Conservation (phyloP, 768 basidiomycete genomes). For the Tephrocybe rancida region DNA sequence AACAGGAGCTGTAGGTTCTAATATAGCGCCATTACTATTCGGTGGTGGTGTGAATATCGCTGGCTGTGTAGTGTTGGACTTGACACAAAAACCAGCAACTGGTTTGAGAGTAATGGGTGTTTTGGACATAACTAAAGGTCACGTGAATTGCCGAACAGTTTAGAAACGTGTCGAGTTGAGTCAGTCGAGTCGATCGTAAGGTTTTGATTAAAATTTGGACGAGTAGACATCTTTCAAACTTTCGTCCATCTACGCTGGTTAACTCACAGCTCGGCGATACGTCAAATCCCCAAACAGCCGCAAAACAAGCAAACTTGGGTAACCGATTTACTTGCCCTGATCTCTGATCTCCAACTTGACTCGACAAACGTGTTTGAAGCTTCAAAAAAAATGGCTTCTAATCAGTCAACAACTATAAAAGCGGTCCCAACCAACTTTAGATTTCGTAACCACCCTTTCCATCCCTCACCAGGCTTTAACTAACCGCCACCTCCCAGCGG, state of each 20-base stretch:
- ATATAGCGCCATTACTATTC: constrained; percentile 21
- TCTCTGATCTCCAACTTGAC: constrained; percentile 4
- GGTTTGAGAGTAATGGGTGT: constrained; percentile 50
- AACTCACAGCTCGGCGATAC: constrained; percentile 11
- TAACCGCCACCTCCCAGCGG: constrained; percentile 32
- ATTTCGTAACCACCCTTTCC: constrained; percentile 34
- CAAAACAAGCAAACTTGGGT: not conserved
- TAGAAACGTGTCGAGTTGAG: too few relatives aligned
- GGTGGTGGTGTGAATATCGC: constrained; percentile 32
- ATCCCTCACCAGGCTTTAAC: constrained; percentile 21
- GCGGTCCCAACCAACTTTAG: constrained; percentile 24
- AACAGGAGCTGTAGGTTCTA: constrained; percentile 29
- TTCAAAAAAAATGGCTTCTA: constrained; percentile 13
- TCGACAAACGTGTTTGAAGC: constrained; percentile 11
- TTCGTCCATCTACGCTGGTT: constrained; percentile 2
- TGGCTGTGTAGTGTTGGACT: constrained; percentile 50
- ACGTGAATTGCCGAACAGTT: constrained; percentile 1
- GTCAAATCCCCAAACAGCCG: not conserved
- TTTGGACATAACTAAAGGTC: constrained; percentile 20
- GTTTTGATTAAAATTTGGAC: constrained; percentile 2
- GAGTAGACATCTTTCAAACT: constrained; percentile 2
- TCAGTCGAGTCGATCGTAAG: too few relatives aligned
- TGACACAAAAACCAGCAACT: constrained; percentile 71
- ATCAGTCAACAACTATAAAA: constrained; percentile 25
- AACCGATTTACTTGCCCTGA: not conserved